phyloP scores from a whole-genome alignment of 805 yeast genomes.

The Pichia kluyveri region DNA sequence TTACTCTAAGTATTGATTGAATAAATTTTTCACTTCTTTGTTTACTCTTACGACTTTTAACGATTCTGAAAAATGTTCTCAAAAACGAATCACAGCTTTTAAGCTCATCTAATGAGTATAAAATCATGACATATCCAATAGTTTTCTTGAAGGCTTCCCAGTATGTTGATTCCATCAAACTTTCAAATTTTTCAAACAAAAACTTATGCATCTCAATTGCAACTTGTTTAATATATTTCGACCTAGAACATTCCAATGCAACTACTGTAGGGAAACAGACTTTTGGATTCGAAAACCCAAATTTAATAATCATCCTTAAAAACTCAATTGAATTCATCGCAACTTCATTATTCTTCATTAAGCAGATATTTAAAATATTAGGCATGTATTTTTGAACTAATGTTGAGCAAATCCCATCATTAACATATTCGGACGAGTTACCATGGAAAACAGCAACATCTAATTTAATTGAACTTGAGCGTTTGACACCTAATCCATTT shows the following conservation, averaged over 20 bases:
- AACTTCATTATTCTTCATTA: conserved; percentile 36
- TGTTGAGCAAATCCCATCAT: conserved; percentile 69
- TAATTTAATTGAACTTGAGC: conserved; percentile 27
- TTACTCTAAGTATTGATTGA: conserved; percentile 23
- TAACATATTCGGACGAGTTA: conserved; percentile 35
- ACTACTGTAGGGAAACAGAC: conserved; percentile 58
- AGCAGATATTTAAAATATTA: conserved; percentile 39
- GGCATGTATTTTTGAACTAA: conserved; percentile 55
- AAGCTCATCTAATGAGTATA: conserved; percentile 16
- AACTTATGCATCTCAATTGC: conserved; percentile 47
- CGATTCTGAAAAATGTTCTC: conserved; percentile 31
- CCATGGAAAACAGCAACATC: conserved; percentile 52
- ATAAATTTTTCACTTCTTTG: conserved; percentile 35
- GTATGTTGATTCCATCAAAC: conserved; percentile 59
- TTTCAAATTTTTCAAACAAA: conserved; percentile 58
- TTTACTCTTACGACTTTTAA: conserved; percentile 28
- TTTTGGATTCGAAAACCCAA: conserved; percentile 73
- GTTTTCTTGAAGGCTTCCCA: conserved; percentile 55
- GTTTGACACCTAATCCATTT: conserved; percentile 30
- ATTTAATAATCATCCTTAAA: conserved; percentile 44
- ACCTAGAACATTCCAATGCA: conserved; percentile 54
- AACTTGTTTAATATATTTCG: conserved; percentile 31
- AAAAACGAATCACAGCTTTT: conserved; percentile 29
- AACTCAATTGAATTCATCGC: conserved; percentile 40
- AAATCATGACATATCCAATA: conserved; percentile 31